Base-by-base conservation (phyloP, 2,329 filamentous ascomycete genomes). In the Cercospora citrullina region DNA sequence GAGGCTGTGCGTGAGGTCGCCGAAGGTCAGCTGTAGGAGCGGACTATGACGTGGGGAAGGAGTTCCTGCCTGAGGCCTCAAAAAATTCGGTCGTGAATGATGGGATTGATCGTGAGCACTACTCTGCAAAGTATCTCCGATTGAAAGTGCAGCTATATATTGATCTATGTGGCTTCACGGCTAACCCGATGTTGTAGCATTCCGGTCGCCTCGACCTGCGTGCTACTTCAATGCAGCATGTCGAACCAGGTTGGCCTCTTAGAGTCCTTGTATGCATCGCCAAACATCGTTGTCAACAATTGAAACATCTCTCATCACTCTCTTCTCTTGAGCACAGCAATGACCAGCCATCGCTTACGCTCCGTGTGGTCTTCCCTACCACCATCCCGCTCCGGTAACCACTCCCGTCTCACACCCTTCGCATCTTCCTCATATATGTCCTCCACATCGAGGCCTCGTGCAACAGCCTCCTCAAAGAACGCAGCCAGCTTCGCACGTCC, bases 341-440 rank as follows among this genome's bases (percentile, higher is more conserved):
- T 82, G 4, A 87, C 87, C n/a, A 91, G 80, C 90, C 90, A 93
- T 71, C 87, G 85, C 81, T 92, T 93, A 73, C 88, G 82, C 75
- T 85, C 85, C 0, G 83, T 84, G 4, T 85, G 79, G 75, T 91
- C 85, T 75, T 92, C 90, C 26, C 79, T 73, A 1, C 88, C 88
- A 6, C 89, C 83, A 74, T 90, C 87, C 69, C 79, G 79, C 72
- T 81, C 80, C 51, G 69, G 75, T 14, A 77, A 79, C 90, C 90
- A 93, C 45, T 82, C 81, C 73, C 90, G 83, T 77, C 90, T 84
- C 14, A 77, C 76, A 3, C 90, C 90, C 63, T 90, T 84, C 14
- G 86, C 89, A 76, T 92, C 87, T 77, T 89, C 84, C 80, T 93
- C 90, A 82, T 86, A 90, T 21, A 92, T 87, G 30, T 82, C 79